These are phyloP conservation scores for Chaetomiaceae sp. DNA, from an alignment of 2,329 filamentous ascomycete genomes.

Conservation along the genomic window DNA sequence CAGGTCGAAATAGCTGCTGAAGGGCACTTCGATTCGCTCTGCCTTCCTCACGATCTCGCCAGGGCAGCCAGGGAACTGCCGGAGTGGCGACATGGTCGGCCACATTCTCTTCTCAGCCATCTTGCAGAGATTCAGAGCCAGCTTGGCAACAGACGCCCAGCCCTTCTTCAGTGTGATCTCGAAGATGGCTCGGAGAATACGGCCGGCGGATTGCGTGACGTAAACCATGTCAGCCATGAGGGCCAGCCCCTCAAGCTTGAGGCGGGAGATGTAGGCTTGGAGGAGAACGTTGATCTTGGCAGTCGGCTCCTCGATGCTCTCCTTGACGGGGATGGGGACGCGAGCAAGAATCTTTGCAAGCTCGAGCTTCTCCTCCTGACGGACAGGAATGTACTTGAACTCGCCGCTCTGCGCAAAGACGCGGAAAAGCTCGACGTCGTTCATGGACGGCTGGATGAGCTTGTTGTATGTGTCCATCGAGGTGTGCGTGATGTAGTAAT, in stretches of 20 bases:
- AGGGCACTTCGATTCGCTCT: slow-evolving; percentile 90
- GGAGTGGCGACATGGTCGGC: slow-evolving; percentile 94
- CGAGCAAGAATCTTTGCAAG: slow-evolving; percentile 83
- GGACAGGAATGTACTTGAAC: slow-evolving; percentile 98
- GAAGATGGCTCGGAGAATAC: slow-evolving; percentile 91
- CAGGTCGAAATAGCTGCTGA: slow-evolving; percentile 91
- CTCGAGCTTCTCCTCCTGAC: slow-evolving; percentile 96
- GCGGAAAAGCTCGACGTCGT: slow-evolving; percentile 91
- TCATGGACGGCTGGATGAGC: slow-evolving; percentile 88
- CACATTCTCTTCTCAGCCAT: slow-evolving; percentile 99
- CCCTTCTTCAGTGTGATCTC: slow-evolving; percentile 97
- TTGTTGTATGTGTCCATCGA: slow-evolving; percentile 98
- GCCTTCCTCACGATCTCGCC: slow-evolving; percentile 86
- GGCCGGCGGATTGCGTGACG: slow-evolving; percentile 93
- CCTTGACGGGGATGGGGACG: slow-evolving; percentile 95
- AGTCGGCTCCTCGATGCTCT: slow-evolving; percentile 93
- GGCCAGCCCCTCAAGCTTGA: slow-evolving; percentile 89
- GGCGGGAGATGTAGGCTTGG: slow-evolving; percentile 91
- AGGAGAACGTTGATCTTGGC: slow-evolving; percentile 97
- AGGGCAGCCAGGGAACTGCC: slow-evolving; percentile 81
- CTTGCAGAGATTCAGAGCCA: slow-evolving; percentile 90
- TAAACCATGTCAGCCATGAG: slow-evolving; percentile 99
- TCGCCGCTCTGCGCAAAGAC: slow-evolving; percentile 94
- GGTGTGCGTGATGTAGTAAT: slow-evolving; percentile 95
- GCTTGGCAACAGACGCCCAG: slow-evolving; percentile 90